phyloP scores from a whole-genome alignment of 1,284 basidiomycete species.

The Exobasidium rhododendri region DNA sequence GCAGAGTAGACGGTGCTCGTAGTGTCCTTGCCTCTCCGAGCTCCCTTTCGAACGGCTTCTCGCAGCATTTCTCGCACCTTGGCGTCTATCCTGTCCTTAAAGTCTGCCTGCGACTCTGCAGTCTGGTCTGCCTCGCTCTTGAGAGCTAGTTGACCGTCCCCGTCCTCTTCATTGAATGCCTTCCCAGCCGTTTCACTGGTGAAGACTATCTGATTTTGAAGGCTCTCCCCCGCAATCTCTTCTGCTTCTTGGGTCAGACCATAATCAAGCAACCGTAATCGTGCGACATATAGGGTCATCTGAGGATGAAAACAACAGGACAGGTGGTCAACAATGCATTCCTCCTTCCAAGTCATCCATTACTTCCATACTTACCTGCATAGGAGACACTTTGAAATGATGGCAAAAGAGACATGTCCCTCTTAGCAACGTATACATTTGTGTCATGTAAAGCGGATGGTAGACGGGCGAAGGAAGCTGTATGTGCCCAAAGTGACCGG shows the following conservation, averaged over 20 bases:
- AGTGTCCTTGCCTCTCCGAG: constrained; percentile 40
- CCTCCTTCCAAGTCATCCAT: neutral
- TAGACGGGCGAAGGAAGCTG: constrained; percentile 92
- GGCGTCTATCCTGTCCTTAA: constrained; percentile 38
- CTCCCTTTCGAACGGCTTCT: constrained; percentile 59
- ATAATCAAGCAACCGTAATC: constrained; percentile 82
- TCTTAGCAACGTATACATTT: constrained; percentile 83
- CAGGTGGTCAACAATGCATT: neutral
- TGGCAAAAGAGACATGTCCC: constrained; percentile 96
- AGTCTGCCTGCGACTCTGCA: constrained; percentile 55
- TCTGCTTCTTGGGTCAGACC: constrained; percentile 82
- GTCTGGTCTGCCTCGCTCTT: constrained; percentile 17
- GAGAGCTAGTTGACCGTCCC: constrained; percentile 56
- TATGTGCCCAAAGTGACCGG: constrained; percentile 99
- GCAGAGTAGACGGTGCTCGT: constrained; percentile 85
- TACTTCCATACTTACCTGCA: neutral
- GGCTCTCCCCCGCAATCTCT: constrained; percentile 64
- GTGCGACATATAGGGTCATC: constrained; percentile 65
- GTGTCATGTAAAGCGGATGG: constrained; percentile 93
- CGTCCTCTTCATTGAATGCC: constrained; percentile 34
- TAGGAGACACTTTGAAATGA: constrained; percentile 71
- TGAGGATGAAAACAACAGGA: constrained; percentile 9
- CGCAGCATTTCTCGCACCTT: constrained; percentile 70
- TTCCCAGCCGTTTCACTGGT: constrained; percentile 23
- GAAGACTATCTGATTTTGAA: constrained; percentile 12